Evolutionary conservation across 129 eudicot species (phyloP).

Genomic region (Flaveria bidentis): DNA sequence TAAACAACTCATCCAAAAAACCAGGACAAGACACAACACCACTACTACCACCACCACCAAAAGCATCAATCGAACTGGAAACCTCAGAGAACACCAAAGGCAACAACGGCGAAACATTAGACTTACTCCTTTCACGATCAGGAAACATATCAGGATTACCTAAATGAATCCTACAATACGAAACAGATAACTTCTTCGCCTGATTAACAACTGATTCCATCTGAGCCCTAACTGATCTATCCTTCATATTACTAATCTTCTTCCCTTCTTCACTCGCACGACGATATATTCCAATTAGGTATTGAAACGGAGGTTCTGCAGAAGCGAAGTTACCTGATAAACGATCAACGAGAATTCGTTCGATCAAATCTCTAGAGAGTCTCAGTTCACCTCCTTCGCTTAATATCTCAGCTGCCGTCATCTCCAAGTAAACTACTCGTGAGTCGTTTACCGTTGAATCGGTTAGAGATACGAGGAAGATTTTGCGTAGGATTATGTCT

Average conservation of each 20-base stretch:
- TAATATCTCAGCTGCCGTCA: constrained; percentile 87
- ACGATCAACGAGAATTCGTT: constrained; percentile 80
- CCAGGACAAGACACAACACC: constrained; percentile 61
- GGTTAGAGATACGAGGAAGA: constrained; percentile 62
- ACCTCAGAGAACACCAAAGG: constrained; percentile 73
- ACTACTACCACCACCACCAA: constrained; percentile 41
- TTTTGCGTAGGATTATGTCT: constrained; percentile 79
- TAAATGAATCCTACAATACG: constrained; percentile 79
- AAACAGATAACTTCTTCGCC: constrained; percentile 65
- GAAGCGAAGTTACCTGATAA: constrained; percentile 58
- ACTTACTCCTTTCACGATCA: constrained; percentile 34
- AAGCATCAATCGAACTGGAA: constrained; percentile 52
- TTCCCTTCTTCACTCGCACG: constrained; percentile 79
- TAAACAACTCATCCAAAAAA: constrained; percentile 79
- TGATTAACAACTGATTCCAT: constrained; percentile 72
- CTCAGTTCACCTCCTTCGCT: constrained; percentile 77
- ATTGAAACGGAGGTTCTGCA: constrained; percentile 77
- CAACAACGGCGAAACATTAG: constrained; percentile 65
- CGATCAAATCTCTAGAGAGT: constrained; percentile 68
- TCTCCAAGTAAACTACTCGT: constrained; percentile 70
- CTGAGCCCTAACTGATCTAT: constrained; percentile 59
- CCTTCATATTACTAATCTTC: constrained; percentile 79
- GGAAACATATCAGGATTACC: constrained; percentile 92
- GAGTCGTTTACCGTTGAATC: constrained; percentile 83
- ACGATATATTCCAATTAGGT: constrained; percentile 58